Percentiles rank a stretch among this genome's conserved stretches.
phyloP scores from a whole-genome alignment of 176 grass and related monocot species.

The Avena eriantha region DNA sequence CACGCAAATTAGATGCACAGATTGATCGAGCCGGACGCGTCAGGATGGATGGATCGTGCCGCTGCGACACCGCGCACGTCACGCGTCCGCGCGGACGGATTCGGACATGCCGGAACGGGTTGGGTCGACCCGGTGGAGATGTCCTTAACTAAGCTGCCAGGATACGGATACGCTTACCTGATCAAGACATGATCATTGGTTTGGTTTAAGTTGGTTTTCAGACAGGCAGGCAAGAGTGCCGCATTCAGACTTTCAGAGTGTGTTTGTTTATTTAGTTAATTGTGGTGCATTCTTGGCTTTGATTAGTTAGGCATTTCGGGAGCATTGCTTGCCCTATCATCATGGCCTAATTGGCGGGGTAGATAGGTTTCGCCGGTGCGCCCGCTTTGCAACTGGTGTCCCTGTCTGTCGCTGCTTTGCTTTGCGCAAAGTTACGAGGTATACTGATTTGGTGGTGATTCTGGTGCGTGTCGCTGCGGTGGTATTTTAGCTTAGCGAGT shows the following conservation, averaged over 20 bases:
- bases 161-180: slow-evolving; percentile 11
- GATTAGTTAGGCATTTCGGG: neutral
- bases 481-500: neutral
- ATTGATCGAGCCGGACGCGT: too few species aligned
- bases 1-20: too few species aligned
- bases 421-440: neutral
- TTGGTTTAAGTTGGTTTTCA: slow-evolving; percentile 34
- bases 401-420: slow-evolving; percentile 25
- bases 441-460: neutral
- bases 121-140: too few species aligned
- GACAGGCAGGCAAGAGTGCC: slow-evolving; percentile 7
- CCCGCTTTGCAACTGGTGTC: slow-evolving; percentile 26
- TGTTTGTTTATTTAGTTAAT: neutral
- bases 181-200: neutral
- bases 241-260: neutral
- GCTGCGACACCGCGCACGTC: too few species aligned
- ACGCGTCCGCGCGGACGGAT: too few species aligned
- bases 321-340: slow-evolving; percentile 22
- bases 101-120: too few species aligned
- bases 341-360: slow-evolving; percentile 31
- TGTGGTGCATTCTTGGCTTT: slow-evolving; percentile 48
- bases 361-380: slow-evolving; percentile 19
- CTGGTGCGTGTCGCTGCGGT: neutral
- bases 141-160: slow-evolving; percentile 16
- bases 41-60: too few species aligned